These are phyloP conservation scores for Stephania cephalantha DNA, from an alignment of 164 flowering plant species.

Conservation along the genomic window DNA sequence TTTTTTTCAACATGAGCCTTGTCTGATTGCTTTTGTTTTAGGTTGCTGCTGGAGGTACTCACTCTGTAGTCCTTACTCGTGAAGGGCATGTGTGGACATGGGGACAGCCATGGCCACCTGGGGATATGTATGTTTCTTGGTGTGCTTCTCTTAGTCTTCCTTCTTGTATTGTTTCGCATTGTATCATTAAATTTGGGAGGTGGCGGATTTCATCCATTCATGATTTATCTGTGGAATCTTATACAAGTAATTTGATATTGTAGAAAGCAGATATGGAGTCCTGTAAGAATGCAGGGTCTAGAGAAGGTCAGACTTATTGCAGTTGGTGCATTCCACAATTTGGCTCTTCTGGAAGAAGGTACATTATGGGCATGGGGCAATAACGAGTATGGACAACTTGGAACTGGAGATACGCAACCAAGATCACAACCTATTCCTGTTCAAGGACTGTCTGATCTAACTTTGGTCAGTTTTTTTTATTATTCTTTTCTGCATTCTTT, in stretches of 20 bases:
- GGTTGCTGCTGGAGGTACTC: constrained; percentile 99
- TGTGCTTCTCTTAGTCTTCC: background rate
- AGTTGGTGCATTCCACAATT: constrained; percentile 96
- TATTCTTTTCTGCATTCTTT: background rate
- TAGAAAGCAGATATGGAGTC: constrained; percentile 92
- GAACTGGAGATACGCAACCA: constrained; percentile 99
- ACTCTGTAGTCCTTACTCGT: constrained; percentile 91
- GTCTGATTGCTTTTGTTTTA: constrained; percentile 23
- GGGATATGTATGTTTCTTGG: constrained; percentile 70
- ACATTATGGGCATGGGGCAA: constrained; percentile 97
- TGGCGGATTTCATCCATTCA: background rate
- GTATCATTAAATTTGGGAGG: background rate
- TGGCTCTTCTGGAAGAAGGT: constrained; percentile 90
- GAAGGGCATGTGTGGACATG: constrained; percentile 99
- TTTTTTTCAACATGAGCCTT: background rate
- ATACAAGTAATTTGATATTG: constrained; percentile 1
- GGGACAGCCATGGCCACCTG: constrained; percentile 99
- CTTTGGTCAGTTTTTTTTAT: constrained; percentile 50
- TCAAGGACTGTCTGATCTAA: constrained; percentile 75
- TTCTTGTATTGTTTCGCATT: background rate
- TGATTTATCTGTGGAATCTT: constrained; percentile 5
- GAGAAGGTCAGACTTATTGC: constrained; percentile 83
- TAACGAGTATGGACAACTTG: constrained; percentile 99
- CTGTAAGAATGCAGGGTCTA: constrained; percentile 95
- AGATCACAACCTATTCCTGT: constrained; percentile 92